Conservation (phyloP, 495 filamentous ascomycete genomes). For the Trichoderma parareesei region DNA sequence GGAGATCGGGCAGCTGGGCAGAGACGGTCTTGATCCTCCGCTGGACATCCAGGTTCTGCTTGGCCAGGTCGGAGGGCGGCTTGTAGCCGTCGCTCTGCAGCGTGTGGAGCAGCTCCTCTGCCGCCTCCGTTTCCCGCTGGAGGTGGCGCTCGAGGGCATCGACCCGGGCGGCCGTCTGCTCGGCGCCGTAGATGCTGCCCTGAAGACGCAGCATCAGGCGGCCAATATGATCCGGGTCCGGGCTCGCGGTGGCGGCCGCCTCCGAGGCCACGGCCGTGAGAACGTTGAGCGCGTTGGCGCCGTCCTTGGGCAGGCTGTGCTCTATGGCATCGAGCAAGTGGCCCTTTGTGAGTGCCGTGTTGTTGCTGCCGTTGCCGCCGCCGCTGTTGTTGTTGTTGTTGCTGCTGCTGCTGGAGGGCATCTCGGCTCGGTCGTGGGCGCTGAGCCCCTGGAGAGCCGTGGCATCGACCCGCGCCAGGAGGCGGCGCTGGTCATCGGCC, state of each 20-base stretch:
- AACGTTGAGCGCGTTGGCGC: conserved; percentile 31
- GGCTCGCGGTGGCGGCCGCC: conserved; percentile 22
- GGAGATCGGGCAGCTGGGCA: conserved; percentile 48
- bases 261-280: conserved; percentile 31
- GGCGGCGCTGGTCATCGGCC: conserved; percentile 65
- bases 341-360: conserved; percentile 18
- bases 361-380: neutral
- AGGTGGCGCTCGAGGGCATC: conserved; percentile 34
- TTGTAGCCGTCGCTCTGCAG: conserved; percentile 40
- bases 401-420: neutral
- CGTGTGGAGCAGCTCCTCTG: conserved; percentile 25
- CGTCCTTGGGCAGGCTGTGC: conserved; percentile 35
- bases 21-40: conserved; percentile 50
- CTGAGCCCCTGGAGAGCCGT: conserved; percentile 46
- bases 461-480: conserved; percentile 53
- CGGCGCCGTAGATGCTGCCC: conserved; percentile 27
- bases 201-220: conserved; percentile 31
- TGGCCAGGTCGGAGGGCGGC: conserved; percentile 41
- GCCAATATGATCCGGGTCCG: conserved; percentile 29
- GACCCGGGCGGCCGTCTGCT: conserved; percentile 35
- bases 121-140: conserved; percentile 21
- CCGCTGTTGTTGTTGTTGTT: neutral
- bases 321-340: conserved; percentile 27
- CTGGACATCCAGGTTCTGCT: conserved; percentile 54
- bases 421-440: conserved; percentile 28